Base-by-base conservation (phyloP, 2,329 filamentous ascomycete species). In the Tolypocladium paradoxum region DNA sequence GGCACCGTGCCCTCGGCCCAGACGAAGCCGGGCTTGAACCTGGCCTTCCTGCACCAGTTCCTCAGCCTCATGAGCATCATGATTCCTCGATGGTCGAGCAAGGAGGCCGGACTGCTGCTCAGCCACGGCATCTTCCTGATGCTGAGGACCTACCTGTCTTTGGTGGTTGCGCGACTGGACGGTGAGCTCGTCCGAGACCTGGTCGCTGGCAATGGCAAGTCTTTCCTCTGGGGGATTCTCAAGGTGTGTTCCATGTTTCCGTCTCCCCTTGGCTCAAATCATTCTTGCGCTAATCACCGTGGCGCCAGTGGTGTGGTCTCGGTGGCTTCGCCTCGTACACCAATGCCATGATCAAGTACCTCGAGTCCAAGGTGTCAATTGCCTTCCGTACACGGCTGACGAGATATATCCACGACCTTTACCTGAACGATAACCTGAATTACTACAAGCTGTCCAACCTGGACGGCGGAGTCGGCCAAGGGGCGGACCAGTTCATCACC, bases 331-430 rank as follows among this genome's bases (percentile, higher is more conserved):
- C 91, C 9, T 95, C 92, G 0, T 99, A 99, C 65, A 96, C 92
- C 50, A 99, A 99, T 69, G 90, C 92, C 52, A 96, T 95, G 87
- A 99, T 99, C 76, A 97, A 97, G 70, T 99, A 88, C 71, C 79
- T 99, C 57, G 92, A 99, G 70, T 92, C 89, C 50, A 99, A 99
- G 74, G 90, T 99, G 52, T 96, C 92, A 7, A 99, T 99, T 60
- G 92, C 95, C 35, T 99, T 99, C 78, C 85, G 93, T 43, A 99
- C 93, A 5, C 83, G 93, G 12, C 77, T 99, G 16, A 99, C 93
- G 2, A 79, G 93, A 61, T 99, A 99, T 68, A 96, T 99, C 52
- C 93, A 99, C 70, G 93, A 99, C 64, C 74, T 99, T 9, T 99
- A 99, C 64, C 79, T 99, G 18, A 96, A 95, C 67, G 87, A 95